phyloP scores from a whole-genome alignment of 2,329 filamentous ascomycete genomes.

The Colletotrichum phormii region DNA sequence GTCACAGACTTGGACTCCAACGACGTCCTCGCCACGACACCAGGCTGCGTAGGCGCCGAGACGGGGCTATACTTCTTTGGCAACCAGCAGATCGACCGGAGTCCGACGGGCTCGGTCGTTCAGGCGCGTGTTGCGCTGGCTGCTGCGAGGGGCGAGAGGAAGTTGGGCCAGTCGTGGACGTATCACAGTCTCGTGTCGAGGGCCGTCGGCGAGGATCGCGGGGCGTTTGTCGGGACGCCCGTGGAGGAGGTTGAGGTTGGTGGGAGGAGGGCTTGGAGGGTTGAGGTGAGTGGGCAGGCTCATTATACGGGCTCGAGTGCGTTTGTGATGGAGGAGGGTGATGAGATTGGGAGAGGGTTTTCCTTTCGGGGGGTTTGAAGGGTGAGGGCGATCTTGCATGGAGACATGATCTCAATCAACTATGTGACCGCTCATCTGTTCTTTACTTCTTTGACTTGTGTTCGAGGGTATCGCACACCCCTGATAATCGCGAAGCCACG shows the following conservation, averaged over 20 bases:
- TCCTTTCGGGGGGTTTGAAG: slow-evolving; percentile 1
- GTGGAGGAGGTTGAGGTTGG: slow-evolving; percentile 9
- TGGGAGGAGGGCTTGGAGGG: background rate
- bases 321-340: slow-evolving; percentile 13
- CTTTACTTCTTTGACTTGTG: background rate
- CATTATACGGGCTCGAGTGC: slow-evolving; percentile 25
- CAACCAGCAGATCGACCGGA: slow-evolving; percentile 53
- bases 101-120: slow-evolving; percentile 20
- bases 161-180: slow-evolving; percentile 7
- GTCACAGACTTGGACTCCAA: slow-evolving; percentile 40
- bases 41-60: slow-evolving; percentile 46
- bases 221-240: slow-evolving; percentile 12
- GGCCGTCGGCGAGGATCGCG: background rate
- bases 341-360: slow-evolving; percentile 24
- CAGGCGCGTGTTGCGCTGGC: slow-evolving; percentile 25
- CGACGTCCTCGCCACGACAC: slow-evolving; percentile 37
- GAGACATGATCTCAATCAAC: background rate
- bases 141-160: slow-evolving; percentile 1
- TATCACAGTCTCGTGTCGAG: slow-evolving; percentile 31
- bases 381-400: background rate
- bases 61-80: slow-evolving; percentile 58
- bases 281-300: slow-evolving; percentile 21
- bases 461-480: too few species aligned
- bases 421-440: background rate
- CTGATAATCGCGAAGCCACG: too few species aligned